phyloP scores from a whole-genome alignment of 2,329 filamentous ascomycete species.

The Coniochaeta sp. region DNA sequence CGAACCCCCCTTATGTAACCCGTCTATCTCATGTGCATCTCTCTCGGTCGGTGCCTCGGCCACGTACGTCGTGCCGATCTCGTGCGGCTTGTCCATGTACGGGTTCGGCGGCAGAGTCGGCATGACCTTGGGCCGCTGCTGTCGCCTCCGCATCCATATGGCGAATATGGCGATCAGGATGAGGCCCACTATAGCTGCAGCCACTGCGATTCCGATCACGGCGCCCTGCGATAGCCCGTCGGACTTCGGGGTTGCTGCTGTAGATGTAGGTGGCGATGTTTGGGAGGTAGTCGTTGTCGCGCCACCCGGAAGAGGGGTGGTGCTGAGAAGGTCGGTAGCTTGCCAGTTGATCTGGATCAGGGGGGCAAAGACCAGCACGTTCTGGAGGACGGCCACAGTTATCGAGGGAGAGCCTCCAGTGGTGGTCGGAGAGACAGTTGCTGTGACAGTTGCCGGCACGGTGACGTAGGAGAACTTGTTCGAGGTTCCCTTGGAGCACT shows the following conservation, averaged over 20 bases:
- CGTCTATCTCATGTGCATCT: not conserved
- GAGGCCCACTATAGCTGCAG: not conserved
- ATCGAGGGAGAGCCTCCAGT: not conserved
- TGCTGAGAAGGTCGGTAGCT: not conserved
- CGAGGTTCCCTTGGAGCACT: not conserved
- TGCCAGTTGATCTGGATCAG: conserved; percentile 3
- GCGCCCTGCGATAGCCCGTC: not conserved
- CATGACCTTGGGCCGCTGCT: not conserved
- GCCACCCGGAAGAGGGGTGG: not conserved
- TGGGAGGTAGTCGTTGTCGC: not conserved
- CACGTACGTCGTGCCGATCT: not conserved
- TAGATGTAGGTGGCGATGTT: not conserved
- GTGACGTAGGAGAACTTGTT: not conserved
- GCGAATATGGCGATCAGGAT: not conserved
- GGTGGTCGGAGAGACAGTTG: not conserved
- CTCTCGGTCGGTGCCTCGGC: not conserved
- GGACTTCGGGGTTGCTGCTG: not conserved
- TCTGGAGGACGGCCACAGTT: not conserved
- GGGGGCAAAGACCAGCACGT: conserved; percentile 1
- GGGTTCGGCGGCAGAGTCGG: not conserved
- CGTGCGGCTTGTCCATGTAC: not conserved
- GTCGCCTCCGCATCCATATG: not conserved
- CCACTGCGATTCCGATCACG: not conserved
- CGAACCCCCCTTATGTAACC: not conserved
- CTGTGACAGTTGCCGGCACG: not conserved